Evolutionary conservation across 352 stramenopile genomes (phyloP), one percentile per base, ranked within the genome.

Genomic region (Achlya hypogyna): DNA sequence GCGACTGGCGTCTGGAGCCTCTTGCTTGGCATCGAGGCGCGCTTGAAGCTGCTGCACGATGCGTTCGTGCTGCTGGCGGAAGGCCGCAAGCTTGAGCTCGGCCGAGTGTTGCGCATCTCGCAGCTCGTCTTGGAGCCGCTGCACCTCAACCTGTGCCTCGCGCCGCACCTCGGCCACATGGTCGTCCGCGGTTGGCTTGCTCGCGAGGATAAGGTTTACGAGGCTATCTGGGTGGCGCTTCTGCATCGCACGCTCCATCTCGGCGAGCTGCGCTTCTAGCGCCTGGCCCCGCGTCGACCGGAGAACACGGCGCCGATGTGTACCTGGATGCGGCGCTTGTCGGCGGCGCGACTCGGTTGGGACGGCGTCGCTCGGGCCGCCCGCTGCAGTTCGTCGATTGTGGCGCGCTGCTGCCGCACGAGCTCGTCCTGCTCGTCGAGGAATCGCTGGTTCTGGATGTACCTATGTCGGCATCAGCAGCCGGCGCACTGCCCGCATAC

Each of bases 11-110:
- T 6, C 2, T 34, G 12, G 42, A 29, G 32, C 47, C 23, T 9
- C 29, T 63, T n/a, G 28, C 18, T 49, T 68, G 28, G n/a, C 16
- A 5, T 67, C 45, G 6, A 47, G 8, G 29, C 69, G 14, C 18
- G 79, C 81, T 51, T 86, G 76, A 49, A 87, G 89, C 23, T 93
- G 80, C 45, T 83, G 59, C 10, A 93, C 63, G 3, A 95, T 60
- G 28, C 81, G 86, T 40, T 95, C 82, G 59, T 93, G 84, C 56
- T 91, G 86, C 49, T 93, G 86, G 0, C 84, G 80, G 70, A 91
- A 92, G 23, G 76, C 79, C 20, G 74, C 73, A 18, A 93, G 64
- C 59, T 81, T 89, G 23, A 69, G 79, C 53, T 89, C 80, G 52
- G 80, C 79, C 5, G 69, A 25, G 28, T 75, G 63, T n/a, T 89